These are phyloP conservation scores for Leccinum pellstonianum DNA, from an alignment of 768 basidiomycete genomes.

Conservation along the genomic window DNA sequence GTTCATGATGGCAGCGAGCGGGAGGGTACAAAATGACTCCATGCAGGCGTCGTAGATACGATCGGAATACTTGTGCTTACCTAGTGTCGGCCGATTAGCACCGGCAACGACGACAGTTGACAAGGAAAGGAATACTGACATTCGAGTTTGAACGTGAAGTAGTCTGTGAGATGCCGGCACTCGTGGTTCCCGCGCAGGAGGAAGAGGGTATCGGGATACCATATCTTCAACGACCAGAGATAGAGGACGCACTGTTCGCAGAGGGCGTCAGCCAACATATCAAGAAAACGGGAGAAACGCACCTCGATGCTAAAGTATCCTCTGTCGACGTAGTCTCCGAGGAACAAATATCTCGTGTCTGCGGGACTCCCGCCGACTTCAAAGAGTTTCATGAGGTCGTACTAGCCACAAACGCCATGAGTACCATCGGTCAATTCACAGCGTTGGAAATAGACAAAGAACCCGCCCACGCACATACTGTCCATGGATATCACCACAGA, in stretches of 20 bases:
- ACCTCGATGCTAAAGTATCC: constrained; percentile 95
- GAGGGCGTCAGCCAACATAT: constrained; percentile 2
- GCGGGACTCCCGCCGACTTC: constrained; percentile 95
- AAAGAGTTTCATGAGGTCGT: constrained; percentile 93
- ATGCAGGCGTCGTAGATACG: constrained; percentile 96
- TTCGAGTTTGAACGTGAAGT: constrained; percentile 99
- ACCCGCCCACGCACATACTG: constrained; percentile 78
- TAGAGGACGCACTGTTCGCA: constrained; percentile 85
- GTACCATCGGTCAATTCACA: constrained; percentile 19
- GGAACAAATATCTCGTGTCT: constrained; percentile 88
- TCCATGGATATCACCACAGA: constrained; percentile 97
- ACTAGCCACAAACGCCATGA: constrained; percentile 43
- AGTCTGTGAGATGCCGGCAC: constrained; percentile 97
- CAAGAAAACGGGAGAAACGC: constrained; percentile 10
- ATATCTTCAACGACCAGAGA: constrained; percentile 97
- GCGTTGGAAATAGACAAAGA: constrained; percentile 3
- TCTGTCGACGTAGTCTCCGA: constrained; percentile 92
- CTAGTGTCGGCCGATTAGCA: constrained; percentile 38
- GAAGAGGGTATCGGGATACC: constrained; percentile 97
- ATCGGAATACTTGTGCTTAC: constrained; percentile 99
- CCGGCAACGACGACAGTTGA: too few species aligned
- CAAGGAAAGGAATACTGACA: constrained; percentile 51
- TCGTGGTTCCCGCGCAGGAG: constrained; percentile 98
- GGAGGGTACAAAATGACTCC: constrained; percentile 95
- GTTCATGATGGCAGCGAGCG: constrained; percentile 97